Evolutionary conservation across 1,284 basidiomycete species (phyloP).

Genomic region (Pseudozyma hubeiensis): DNA sequence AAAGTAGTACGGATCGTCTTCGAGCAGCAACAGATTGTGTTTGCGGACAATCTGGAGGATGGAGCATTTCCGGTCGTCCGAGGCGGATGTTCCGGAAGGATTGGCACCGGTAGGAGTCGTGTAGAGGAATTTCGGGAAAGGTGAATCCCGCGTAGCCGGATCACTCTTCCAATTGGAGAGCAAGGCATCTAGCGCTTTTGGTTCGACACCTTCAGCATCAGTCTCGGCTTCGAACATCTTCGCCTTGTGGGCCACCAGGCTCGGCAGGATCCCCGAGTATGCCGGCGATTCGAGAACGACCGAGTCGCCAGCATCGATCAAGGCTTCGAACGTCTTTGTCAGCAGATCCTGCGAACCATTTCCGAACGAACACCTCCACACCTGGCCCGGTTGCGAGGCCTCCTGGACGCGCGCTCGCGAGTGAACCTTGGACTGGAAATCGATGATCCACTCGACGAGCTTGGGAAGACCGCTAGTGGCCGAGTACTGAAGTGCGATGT

Average conservation of each 20-base stretch:
- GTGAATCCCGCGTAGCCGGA: conserved; percentile 71
- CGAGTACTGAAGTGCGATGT: conserved; percentile 71
- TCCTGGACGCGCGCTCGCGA: conserved; percentile 60
- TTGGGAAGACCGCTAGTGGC: conserved; percentile 79
- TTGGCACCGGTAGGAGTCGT: conserved; percentile 74
- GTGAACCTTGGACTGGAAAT: conserved; percentile 75
- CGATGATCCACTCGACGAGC: conserved; percentile 76
- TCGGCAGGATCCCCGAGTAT: conserved; percentile 74
- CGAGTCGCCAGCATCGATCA: conserved; percentile 83
- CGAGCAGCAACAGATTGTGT: conserved; percentile 52
- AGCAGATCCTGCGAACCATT: conserved; percentile 88
- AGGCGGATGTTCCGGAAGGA: conserved; percentile 64
- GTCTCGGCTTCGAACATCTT: conserved; percentile 75
- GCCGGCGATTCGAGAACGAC: conserved; percentile 87
- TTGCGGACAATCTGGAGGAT: conserved; percentile 75
- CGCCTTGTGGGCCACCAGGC: conserved; percentile 47
- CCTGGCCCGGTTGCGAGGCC: conserved; percentile 69
- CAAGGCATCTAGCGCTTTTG: conserved; percentile 75
- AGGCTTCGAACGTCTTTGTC: conserved; percentile 75
- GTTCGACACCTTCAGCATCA: conserved; percentile 80
- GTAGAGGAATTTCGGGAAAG: conserved; percentile 83
- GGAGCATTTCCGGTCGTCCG: conserved; percentile 77
- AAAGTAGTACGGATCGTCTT: conserved; percentile 65
- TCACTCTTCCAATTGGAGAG: conserved; percentile 79
- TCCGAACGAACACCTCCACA: conserved; percentile 76